A percentile compares a stretch with the other conserved stretches of the same genome.
Evolutionary conservation across 306 rosid species (phyloP).

Genomic region (Pyrus pyrifolia): DNA sequence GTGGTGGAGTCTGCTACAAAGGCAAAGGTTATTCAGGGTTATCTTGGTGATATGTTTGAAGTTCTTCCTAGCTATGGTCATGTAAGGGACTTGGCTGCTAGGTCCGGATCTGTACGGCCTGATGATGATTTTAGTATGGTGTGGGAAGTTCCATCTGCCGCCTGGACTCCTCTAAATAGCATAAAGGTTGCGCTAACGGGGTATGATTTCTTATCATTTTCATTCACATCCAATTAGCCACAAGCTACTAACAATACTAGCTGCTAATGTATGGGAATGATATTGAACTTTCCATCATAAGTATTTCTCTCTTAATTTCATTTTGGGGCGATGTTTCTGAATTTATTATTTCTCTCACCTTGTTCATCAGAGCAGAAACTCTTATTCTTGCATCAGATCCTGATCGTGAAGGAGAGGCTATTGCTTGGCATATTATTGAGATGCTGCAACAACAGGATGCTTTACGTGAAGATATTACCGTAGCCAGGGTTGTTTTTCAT

Average conservation of each 20-base stretch:
- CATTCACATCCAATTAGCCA: constrained; percentile 11
- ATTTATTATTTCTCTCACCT: constrained; percentile 24
- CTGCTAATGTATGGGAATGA: constrained; percentile 1
- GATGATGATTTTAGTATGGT: constrained; percentile 97
- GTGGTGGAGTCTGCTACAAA: constrained; percentile 92
- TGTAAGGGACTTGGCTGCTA: constrained; percentile 94
- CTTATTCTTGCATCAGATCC: constrained; percentile 99
- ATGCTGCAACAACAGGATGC: constrained; percentile 92
- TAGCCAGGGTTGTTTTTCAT: constrained; percentile 82
- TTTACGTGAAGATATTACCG: constrained; percentile 42
- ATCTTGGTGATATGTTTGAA: constrained; percentile 85
- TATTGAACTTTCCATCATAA: constrained; percentile 6
- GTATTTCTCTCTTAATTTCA: not conserved
- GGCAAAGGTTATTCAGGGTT: constrained; percentile 87
- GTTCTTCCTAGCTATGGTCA: constrained; percentile 98
- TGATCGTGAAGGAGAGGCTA: constrained; percentile 99
- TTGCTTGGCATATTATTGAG: constrained; percentile 95
- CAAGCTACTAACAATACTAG: constrained; percentile 9
- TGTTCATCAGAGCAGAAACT: constrained; percentile 86
- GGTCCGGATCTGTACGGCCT: constrained; percentile 97
- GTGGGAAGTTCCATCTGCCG: constrained; percentile 98
- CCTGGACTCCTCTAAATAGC: constrained; percentile 97
- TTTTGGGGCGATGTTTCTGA: constrained; percentile 15
- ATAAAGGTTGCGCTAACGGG: constrained; percentile 76
- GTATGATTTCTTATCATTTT: constrained; percentile 39